Evolutionary conservation across 768 basidiomycete genomes (phyloP).

Genomic region (Hortiboletus campestris): DNA sequence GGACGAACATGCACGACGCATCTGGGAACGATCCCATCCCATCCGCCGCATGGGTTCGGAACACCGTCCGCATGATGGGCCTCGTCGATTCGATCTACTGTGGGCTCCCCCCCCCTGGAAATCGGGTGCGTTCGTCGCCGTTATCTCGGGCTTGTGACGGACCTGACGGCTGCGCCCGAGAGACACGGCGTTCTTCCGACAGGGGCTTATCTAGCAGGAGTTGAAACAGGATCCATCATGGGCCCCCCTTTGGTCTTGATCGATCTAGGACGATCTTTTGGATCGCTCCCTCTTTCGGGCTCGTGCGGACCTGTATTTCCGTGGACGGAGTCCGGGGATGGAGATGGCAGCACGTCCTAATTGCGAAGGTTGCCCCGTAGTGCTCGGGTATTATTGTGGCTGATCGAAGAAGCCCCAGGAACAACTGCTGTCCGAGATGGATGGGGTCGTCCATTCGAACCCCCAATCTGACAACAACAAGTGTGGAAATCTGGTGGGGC

Average conservation of each 20-base stretch:
- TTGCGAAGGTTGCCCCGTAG: neutral
- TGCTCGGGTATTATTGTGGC: neutral
- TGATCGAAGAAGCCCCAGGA: neutral
- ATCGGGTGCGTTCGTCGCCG: neutral
- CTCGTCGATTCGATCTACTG: neutral
- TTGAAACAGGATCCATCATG: slow-evolving; percentile 1
- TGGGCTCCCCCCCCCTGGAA: neutral
- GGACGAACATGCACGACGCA: neutral
- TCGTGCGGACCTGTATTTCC: neutral
- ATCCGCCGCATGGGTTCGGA: slow-evolving; percentile 3
- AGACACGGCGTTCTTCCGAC: neutral
- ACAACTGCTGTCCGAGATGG: neutral
- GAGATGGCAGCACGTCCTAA: neutral
- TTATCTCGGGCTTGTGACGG: neutral
- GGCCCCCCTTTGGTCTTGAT: neutral
- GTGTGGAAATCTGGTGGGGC: neutral
- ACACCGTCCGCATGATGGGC: neutral
- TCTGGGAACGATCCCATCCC: neutral
- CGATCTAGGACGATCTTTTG: slow-evolving; percentile 1
- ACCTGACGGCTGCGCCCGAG: neutral
- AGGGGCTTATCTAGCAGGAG: slow-evolving; percentile 8
- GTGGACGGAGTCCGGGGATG: neutral
- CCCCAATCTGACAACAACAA: neutral
- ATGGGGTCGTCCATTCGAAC: neutral
- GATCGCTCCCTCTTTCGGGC: neutral